Base-by-base conservation (phyloP, 1,139 yeast species). In the Saccharomycopsis hybrid region DNA sequence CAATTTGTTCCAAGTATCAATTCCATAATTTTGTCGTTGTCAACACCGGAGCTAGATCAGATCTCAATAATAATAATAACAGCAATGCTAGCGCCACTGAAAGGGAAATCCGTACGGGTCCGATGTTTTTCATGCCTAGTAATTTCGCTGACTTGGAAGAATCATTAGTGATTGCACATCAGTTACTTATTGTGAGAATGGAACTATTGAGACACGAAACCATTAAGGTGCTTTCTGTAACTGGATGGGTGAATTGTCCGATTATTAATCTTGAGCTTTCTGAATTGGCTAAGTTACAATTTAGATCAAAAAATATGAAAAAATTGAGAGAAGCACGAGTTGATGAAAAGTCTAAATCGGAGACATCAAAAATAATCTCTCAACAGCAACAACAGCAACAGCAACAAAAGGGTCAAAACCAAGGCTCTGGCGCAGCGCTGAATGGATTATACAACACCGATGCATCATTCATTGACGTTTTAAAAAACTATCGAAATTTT, bases 171-270 rank as follows among this genome's bases (percentile, higher is more conserved):
- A 64, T 73, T 4, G 66, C 68, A 18, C 64, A 62, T 36, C 60
- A 61, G 43, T 59, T 74, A 38, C 60, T 69, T 4, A 73, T 69
- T 47, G 60, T 74, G 48, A 66, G 72, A 53, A 58, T 74, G 40
- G 77, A 72, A 41, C 65, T 68, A 2, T 66, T 66, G 55, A 64
- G 66, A 38, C 66, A 65, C 43, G 74, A 71, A 47, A 63, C 73
- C 40, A 64, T 65, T 45, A 69, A 66, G 45, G 67, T 71, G 46
- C 62, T 74, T 37, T 60, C 69, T 31, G 71, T 76, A 1, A 66
- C 72, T 2, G 74, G 68, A 51, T 74, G 78, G 78, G 71, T 72
- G 27, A 62, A 66, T 27, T 72, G 72, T 54, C 69, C 68, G 18
- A 66, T 71, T 31, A 70, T 73, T 44, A 63, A 59, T 47, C 58